phyloP scores from a whole-genome alignment of 495 filamentous ascomycete species.

The Staphylotrichum tortipilum region DNA sequence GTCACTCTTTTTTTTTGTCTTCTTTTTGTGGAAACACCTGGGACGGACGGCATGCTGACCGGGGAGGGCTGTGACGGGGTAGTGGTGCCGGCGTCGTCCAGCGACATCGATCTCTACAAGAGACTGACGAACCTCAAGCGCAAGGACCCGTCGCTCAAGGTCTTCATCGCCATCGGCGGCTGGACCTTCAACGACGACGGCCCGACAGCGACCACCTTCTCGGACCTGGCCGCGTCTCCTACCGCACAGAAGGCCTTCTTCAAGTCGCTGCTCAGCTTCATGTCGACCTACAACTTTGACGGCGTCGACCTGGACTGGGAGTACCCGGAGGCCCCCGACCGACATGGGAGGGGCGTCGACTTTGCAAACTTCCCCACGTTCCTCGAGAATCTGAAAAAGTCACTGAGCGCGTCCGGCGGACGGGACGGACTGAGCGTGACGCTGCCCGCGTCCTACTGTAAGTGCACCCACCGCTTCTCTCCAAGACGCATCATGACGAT shows the following conservation, averaged over 20 bases:
- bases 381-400: background rate
- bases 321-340: slow-evolving; percentile 34
- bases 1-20: too few relatives aligned
- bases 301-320: slow-evolving; percentile 50
- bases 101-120: too few relatives aligned
- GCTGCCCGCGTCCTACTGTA: background rate
- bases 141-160: slow-evolving; percentile 32
- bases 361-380: slow-evolving; percentile 23
- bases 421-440: background rate
- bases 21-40: too few relatives aligned
- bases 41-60: too few relatives aligned
- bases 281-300: slow-evolving; percentile 6
- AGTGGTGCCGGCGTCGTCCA: too few relatives aligned
- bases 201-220: slow-evolving; percentile 13
- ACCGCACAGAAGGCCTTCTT: slow-evolving; percentile 15
- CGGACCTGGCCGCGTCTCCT: slow-evolving; percentile 9
- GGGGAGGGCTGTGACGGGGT: too few relatives aligned
- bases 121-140: slow-evolving; percentile 26
- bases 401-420: too few relatives aligned
- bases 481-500: background rate
- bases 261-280: background rate
- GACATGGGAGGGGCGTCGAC: slow-evolving; percentile 27
- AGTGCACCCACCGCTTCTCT: too few relatives aligned
- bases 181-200: slow-evolving; percentile 6
- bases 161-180: slow-evolving; percentile 5